Conservation (phyloP, 257 asterid genomes). For the Rauvolfia tetraphylla region DNA sequence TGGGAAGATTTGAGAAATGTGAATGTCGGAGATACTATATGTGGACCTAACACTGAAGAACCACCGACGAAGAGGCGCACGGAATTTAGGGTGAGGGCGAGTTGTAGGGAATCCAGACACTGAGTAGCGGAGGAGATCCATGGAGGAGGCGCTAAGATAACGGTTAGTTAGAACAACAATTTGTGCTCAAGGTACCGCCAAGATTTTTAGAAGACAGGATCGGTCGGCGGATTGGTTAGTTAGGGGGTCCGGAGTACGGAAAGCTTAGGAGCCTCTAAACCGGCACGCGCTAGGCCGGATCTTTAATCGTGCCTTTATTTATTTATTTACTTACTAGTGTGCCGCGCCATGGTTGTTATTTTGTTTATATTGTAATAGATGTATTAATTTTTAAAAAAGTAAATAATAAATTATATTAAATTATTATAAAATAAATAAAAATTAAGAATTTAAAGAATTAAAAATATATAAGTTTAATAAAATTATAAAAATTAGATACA, state of each 20-base stretch:
- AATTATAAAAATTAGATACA: too few species aligned
- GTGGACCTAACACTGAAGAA: conserved; percentile 51
- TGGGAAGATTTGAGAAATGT: not conserved
- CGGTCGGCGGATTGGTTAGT: not conserved
- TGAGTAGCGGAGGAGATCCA: conserved; percentile 61
- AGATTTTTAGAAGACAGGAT: not conserved
- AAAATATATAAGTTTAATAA: too few species aligned
- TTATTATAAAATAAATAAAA: too few species aligned
- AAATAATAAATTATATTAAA: too few species aligned
- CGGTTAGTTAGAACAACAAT: conserved; percentile 17
- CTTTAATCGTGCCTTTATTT: too few species aligned
- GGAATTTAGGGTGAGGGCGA: conserved; percentile 30
- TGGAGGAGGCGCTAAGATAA: conserved; percentile 34
- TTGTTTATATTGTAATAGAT: too few species aligned
- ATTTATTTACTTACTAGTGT: too few species aligned
- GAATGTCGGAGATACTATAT: not conserved
- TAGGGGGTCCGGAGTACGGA: not conserved
- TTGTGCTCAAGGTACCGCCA: not conserved
- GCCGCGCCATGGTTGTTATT: too few species aligned
- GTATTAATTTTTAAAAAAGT: too few species aligned
- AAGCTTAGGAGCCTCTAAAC: not conserved
- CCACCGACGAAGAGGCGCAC: conserved; percentile 41
- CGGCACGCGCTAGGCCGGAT: not conserved
- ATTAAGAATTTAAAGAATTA: too few species aligned
- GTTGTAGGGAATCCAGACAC: conserved; percentile 38